Conservation (phyloP, 129 eudicot species). For the Chrysanthemum seticuspe region DNA sequence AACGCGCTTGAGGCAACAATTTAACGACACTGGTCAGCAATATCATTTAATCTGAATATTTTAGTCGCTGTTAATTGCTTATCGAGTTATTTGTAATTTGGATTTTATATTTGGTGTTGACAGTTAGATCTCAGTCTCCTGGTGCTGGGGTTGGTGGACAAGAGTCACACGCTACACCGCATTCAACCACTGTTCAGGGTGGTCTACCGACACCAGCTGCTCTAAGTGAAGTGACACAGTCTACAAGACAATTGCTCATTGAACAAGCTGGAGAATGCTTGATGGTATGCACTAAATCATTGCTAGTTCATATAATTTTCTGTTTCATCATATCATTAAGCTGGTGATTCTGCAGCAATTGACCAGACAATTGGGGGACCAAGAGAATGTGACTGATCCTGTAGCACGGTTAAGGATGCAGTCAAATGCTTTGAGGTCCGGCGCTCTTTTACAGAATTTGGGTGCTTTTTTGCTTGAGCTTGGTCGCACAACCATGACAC, state of each 20-base stretch:
- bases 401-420: constrained; percentile 58
- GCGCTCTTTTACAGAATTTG: constrained; percentile 60
- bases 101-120: constrained; percentile 28
- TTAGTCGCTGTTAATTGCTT: background rate
- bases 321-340: background rate
- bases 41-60: constrained; percentile 11
- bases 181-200: constrained; percentile 32
- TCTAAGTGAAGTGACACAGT: constrained; percentile 62
- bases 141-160: constrained; percentile 38
- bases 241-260: constrained; percentile 59
- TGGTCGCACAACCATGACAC: constrained; percentile 79
- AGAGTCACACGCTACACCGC: constrained; percentile 30
- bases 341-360: constrained; percentile 52
- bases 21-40: constrained; percentile 55
- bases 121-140: constrained; percentile 45
- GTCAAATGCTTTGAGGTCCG: constrained; percentile 69
- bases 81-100: background rate
- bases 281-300: constrained; percentile 38
- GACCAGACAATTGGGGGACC: constrained; percentile 52
- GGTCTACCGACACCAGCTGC: constrained; percentile 77
- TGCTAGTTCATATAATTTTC: background rate
- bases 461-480: constrained; percentile 90
- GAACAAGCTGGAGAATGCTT: constrained; percentile 73
- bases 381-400: constrained; percentile 49
- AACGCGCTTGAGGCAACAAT: constrained; percentile 68